Conservation (phyloP, 192 early-diverging fungal species). For the Backusella tarrabulga region DNA sequence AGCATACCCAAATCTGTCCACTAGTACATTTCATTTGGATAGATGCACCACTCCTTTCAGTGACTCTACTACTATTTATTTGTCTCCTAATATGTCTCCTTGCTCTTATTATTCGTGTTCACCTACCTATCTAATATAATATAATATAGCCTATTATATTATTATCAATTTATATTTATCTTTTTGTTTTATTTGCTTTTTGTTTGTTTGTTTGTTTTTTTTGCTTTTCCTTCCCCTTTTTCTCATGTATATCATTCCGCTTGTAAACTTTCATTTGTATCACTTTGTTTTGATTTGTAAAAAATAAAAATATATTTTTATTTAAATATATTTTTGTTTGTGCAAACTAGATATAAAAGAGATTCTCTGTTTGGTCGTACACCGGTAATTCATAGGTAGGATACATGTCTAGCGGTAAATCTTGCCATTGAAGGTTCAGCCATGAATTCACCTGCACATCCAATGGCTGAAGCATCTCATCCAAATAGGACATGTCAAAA, state of each 20-base stretch:
- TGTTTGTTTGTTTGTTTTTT: neutral
- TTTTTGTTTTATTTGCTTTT: neutral
- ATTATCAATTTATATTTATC: neutral
- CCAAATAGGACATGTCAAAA: neutral
- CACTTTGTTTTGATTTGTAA: too few species aligned
- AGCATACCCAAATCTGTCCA: neutral
- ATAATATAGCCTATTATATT: neutral
- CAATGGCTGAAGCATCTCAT: neutral
- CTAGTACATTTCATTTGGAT: neutral
- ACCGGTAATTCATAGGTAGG: neutral
- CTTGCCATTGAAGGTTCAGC: neutral
- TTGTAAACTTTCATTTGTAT: too few species aligned
- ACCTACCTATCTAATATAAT: neutral
- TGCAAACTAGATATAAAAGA: neutral
- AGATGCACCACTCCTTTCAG: conserved; percentile 1
- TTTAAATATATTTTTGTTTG: neutral
- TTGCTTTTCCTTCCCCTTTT: neutral
- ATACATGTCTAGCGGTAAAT: neutral
- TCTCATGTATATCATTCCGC: neutral
- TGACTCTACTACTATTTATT: neutral
- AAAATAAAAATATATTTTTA: too few species aligned
- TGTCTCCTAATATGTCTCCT: neutral
- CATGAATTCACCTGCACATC: neutral
- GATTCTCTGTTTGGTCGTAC: neutral
- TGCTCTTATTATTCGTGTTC: neutral